Evolutionary conservation across 164 flowering plant genomes (phyloP), one percentile per base, ranked within the genome.

Genomic region (Stephania cephalantha): DNA sequence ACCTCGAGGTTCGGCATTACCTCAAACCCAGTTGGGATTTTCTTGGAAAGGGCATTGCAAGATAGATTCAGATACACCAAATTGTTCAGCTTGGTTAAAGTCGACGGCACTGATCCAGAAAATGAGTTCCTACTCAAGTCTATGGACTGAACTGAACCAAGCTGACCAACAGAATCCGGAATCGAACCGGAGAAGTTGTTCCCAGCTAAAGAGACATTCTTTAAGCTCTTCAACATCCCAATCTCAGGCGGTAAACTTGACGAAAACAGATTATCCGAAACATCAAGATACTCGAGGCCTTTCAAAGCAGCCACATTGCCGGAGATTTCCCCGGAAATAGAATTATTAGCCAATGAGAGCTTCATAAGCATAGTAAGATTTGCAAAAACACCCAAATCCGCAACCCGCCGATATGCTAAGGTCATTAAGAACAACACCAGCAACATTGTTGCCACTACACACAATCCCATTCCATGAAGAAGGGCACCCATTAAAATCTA

Each of bases 401-500:
- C 93, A 79, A 85, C 89, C 89, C 22, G 90, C 98, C 31, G 97
- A 85, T 25, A 96, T 85, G 65, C 87, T 84, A 22, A 88, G 78
- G 58, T 87, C 81, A 76, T 94, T 91, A 42, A 96, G 91, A 15
- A 90, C 85, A 78, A 96, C 90, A 30, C 87, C 97, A 13, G 97
- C 97, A 75, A 96, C 94, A 78, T 84, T 87, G 13, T 85, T 91
- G 64, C 89, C 90, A 78, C 88, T 90, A 71, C 99, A 96, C 52
- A 94, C 88, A 76, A 96, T 86, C 22, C 99, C 99, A 86, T 92
- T 91, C 99, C 98, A 94, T 18, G 98, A 92, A 15, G 97, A 88
- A 74, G 99, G 99, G 78, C 98, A 94, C 9, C 98, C 97, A 83
- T 94, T 86, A 74, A 91, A 90, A 72, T 93, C 97, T 55, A 92